Percentiles rank a stretch among this genome's conserved stretches.
Conservation (phyloP, 805 yeast genomes). For the Lipomyces sp. region DNA sequence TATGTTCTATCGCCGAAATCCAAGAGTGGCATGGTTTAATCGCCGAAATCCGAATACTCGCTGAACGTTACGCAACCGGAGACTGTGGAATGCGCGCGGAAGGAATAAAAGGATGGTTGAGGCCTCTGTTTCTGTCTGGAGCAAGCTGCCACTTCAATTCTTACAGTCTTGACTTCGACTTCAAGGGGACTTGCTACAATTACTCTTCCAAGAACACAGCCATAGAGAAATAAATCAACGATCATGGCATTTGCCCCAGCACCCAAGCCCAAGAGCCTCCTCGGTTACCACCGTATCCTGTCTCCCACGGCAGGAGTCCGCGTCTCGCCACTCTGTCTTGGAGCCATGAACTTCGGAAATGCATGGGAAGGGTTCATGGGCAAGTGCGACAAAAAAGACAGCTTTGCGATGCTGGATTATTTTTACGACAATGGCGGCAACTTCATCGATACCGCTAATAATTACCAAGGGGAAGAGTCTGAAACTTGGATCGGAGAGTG, state of each 20-base stretch:
- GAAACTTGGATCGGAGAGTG: conserved; percentile 42
- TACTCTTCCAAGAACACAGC: too few relatives aligned
- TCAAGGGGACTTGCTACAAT: too few relatives aligned
- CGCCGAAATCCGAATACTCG: too few relatives aligned
- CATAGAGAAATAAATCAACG: too few relatives aligned
- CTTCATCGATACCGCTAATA: conserved; percentile 40
- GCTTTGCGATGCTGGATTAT: conserved; percentile 37
- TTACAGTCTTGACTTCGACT: too few relatives aligned
- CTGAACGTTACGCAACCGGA: too few relatives aligned
- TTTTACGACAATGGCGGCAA: conserved; percentile 40
- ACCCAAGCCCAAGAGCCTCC: neutral
- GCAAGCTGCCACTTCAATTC: too few relatives aligned
- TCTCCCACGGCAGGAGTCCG: conserved; percentile 40
- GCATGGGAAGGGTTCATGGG: conserved; percentile 32
- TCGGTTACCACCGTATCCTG: conserved; percentile 32
- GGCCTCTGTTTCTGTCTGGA: too few relatives aligned
- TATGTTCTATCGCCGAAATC: too few relatives aligned
- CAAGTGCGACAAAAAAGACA: conserved; percentile 20
- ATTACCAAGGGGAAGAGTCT: conserved; percentile 38
- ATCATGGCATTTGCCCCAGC: neutral
- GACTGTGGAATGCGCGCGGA: too few relatives aligned
- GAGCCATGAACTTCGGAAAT: conserved; percentile 40
- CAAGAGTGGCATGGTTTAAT: too few relatives aligned
- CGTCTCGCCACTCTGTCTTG: conserved; percentile 40
- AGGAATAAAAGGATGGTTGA: too few relatives aligned